Evolutionary conservation across 805 yeast genomes (phyloP).

Genomic region (Candida odintsovae): DNA sequence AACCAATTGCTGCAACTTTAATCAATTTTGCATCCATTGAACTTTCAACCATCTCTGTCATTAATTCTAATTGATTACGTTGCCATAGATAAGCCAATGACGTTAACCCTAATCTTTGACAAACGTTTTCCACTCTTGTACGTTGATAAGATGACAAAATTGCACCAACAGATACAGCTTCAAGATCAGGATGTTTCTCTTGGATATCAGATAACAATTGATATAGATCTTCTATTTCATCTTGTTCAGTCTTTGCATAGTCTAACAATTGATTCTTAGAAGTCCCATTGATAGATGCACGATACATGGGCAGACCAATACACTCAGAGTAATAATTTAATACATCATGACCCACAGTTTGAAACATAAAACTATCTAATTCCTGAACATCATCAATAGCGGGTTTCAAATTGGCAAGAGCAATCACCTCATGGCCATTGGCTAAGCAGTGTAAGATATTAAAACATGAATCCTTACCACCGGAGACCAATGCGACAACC

Average conservation of each 20-base stretch:
- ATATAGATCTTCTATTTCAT: constrained; percentile 84
- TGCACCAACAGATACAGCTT: constrained; percentile 94
- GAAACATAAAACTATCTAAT: constrained; percentile 94
- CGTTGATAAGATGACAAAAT: constrained; percentile 93
- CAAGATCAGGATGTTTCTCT: constrained; percentile 57
- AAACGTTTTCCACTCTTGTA: constrained; percentile 88
- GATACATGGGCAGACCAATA: constrained; percentile 72
- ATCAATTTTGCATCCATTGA: constrained; percentile 73
- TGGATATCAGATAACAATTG: constrained; percentile 44
- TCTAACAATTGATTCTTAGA: constrained; percentile 65
- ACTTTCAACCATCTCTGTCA: constrained; percentile 74
- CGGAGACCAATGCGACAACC: constrained; percentile 86
- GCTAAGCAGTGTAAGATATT: constrained; percentile 81
- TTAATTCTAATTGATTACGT: constrained; percentile 68
- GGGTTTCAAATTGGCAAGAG: constrained; percentile 82
- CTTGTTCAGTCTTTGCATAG: constrained; percentile 59
- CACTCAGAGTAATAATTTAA: constrained; percentile 62
- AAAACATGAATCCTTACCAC: constrained; percentile 94
- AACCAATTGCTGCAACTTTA: constrained; percentile 91
- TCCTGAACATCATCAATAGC: constrained; percentile 48
- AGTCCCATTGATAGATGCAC: constrained; percentile 56
- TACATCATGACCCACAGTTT: constrained; percentile 90
- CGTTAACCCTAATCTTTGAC: constrained; percentile 62
- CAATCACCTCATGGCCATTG: constrained; percentile 80
- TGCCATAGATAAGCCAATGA: constrained; percentile 87